Base-by-base conservation (phyloP, 306 rosid species). In the Morella rubra region DNA sequence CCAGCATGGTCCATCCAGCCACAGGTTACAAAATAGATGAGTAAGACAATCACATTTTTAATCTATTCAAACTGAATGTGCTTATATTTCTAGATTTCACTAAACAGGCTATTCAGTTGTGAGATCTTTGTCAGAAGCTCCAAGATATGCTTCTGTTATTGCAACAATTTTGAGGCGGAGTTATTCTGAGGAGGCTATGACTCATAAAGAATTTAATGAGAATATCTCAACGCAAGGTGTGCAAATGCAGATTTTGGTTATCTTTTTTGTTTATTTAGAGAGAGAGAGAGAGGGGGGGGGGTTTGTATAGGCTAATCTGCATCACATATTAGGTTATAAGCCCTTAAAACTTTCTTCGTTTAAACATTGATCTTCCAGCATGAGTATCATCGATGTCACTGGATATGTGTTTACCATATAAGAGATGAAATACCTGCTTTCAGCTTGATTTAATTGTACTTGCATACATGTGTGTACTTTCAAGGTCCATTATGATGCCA, bases 1-100 rank as follows among this genome's bases (percentile, higher is more conserved):
- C 99, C 66, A 85, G 97, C 85, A 88, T 95, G 97, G 99, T 95
- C 82, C 99, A 95, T 86, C 99, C 99, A 70, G 99, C 99, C 79
- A 95, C 99, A 79, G 97, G 97, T 85, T 85, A 72, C 75, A 11
- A 77, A 50, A 60, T 53, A 44, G 41, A 42, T 61, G 27, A 73
- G 49, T 73, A 52, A n/a, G 50, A 56, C 69, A 27, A 45, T 72
- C 66, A 72, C 49, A 44, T 40, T 73, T 61, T 55, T 79, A 49
- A 44, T 81, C 69, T 41, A 51, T 81, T 69, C 20, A 76, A 72
- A 68, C 18, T 44, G 49, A 73, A 53, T 45, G 27, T 50, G 72
- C 46, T 53, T 77, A 69, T n/a, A 51, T 56, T 54, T 83, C 45
- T 13, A n/a, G n/a, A 44, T 18, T 71, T 83, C 67, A 22, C 80